phyloP scores from a whole-genome alignment of 2,329 filamentous ascomycete genomes.

The Sporothrix schenckii region DNA sequence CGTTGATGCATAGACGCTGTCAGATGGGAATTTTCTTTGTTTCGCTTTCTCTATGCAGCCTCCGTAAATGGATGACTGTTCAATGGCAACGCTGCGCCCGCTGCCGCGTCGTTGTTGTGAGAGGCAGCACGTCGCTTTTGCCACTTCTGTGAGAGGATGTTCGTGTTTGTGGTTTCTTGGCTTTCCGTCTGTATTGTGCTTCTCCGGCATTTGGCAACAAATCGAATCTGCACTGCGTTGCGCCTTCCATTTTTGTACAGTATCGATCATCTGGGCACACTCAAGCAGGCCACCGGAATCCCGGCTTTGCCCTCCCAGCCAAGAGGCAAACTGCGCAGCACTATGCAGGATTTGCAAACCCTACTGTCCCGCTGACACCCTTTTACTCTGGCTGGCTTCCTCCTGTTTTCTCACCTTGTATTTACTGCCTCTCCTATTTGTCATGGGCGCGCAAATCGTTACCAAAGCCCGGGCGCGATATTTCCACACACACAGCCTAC shows the following conservation, averaged over 20 bases:
- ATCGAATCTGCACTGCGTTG: not conserved
- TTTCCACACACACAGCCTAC: not conserved
- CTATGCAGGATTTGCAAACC: not conserved
- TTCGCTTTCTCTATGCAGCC: not conserved
- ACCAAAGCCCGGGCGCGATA: not conserved
- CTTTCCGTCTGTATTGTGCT: constrained; percentile 6
- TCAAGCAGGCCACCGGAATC: not conserved
- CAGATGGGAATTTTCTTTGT: not conserved
- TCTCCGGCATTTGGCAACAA: constrained; percentile 10
- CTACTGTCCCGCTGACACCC: constrained; percentile 5
- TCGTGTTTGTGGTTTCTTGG: not conserved
- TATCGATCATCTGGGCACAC: no score
- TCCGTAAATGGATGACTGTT: not conserved
- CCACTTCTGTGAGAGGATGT: constrained; percentile 3
- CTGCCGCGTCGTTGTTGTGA: not conserved
- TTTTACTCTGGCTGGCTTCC: not conserved
- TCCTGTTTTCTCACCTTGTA: constrained; percentile 9
- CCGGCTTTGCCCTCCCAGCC: constrained; percentile 4
- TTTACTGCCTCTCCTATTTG: constrained; percentile 16
- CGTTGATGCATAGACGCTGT: not conserved
- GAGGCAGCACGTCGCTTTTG: not conserved
- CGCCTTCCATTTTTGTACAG: not conserved
- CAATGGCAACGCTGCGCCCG: not conserved
- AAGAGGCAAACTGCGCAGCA: not conserved
- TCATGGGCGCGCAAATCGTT: constrained; percentile 8